Conservation (phyloP, 371 early-diverging fungal species). For the Coemansia sp. region DNA sequence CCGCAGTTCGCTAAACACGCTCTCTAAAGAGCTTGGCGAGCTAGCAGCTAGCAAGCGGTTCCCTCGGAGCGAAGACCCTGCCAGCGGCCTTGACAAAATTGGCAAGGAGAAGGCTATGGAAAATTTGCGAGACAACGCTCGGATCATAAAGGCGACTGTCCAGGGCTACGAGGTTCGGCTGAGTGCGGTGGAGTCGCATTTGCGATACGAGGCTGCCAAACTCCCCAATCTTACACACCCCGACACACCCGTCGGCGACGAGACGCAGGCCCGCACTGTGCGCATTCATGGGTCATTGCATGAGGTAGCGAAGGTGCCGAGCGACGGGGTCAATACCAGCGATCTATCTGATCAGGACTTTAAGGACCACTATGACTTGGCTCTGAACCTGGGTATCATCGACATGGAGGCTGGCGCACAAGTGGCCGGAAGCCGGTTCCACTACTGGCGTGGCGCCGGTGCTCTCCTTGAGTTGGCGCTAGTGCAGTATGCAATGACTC, state of each 20-base stretch:
- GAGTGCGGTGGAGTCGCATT: slow-evolving; percentile 13
- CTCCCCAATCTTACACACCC: slow-evolving; percentile 49
- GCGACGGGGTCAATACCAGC: slow-evolving; percentile 12
- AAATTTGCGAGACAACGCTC: slow-evolving; percentile 16
- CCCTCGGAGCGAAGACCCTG: background rate
- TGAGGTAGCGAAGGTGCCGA: slow-evolving; percentile 17
- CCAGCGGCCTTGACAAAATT: too few species aligned
- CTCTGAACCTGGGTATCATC: slow-evolving; percentile 62
- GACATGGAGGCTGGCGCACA: slow-evolving; percentile 84
- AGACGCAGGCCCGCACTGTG: slow-evolving; percentile 27
- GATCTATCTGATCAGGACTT: slow-evolving; percentile 27
- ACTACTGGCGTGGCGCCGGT: slow-evolving; percentile 81
- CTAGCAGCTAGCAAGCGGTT: background rate
- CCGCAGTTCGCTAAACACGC: slow-evolving; percentile 55
- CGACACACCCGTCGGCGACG: slow-evolving; percentile 48
- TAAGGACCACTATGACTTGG: slow-evolving; percentile 71
- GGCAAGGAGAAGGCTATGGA: background rate
- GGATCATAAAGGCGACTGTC: slow-evolving; percentile 16
- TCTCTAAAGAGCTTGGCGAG: slow-evolving; percentile 46
- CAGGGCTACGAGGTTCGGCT: slow-evolving; percentile 21
- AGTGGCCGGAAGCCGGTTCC: slow-evolving; percentile 84
- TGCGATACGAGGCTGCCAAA: slow-evolving; percentile 33
- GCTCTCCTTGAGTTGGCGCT: slow-evolving; percentile 85
- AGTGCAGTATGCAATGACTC: slow-evolving; percentile 79
- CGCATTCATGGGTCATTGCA: slow-evolving; percentile 23